Percentiles rank a stretch among this genome's conserved stretches.
Conservation (phyloP, 495 filamentous ascomycete genomes). For the Oleoguttula mirabilis region DNA sequence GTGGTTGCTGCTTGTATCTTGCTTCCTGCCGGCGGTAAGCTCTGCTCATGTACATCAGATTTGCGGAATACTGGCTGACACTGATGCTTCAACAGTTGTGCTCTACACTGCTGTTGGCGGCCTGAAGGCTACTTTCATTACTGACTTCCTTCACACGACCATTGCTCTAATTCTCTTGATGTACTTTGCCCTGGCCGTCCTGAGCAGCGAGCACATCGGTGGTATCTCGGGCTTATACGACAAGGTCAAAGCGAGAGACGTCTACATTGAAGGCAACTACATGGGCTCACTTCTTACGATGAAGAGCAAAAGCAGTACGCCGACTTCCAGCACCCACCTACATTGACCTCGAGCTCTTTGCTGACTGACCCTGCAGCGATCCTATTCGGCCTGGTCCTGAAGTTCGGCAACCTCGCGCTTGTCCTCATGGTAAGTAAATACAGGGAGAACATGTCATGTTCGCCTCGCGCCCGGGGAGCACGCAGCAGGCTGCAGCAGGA, state of each 20-base stretch:
- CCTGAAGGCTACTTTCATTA: slow-evolving; percentile 36
- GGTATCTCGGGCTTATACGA: slow-evolving; percentile 19
- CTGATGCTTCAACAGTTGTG: slow-evolving; percentile 6
- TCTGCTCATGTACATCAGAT: neutral
- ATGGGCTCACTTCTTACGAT: slow-evolving; percentile 22
- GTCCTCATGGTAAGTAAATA: no score
- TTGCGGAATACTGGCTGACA: neutral
- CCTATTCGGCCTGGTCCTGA: slow-evolving; percentile 21
- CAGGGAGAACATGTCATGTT: no score
- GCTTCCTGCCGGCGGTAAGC: slow-evolving; percentile 35
- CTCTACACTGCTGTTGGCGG: slow-evolving; percentile 38
- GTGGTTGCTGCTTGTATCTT: slow-evolving; percentile 36
- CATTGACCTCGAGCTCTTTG: neutral
- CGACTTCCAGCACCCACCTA: neutral
- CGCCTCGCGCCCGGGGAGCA: no score
- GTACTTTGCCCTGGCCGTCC: slow-evolving; percentile 30
- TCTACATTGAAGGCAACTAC: slow-evolving; percentile 19
- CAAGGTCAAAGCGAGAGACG: slow-evolving; percentile 14
- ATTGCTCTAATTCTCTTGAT: slow-evolving; percentile 31
- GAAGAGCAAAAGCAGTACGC: slow-evolving; percentile 16
- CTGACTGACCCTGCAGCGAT: slow-evolving; percentile 1
- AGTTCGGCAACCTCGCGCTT: slow-evolving; percentile 20
- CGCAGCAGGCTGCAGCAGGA: no score
- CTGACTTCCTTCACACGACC: slow-evolving; percentile 18
- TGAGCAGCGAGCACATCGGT: slow-evolving; percentile 18